phyloP scores from a whole-genome alignment of 1,284 basidiomycete species.

The Gymnopus androsaceus region DNA sequence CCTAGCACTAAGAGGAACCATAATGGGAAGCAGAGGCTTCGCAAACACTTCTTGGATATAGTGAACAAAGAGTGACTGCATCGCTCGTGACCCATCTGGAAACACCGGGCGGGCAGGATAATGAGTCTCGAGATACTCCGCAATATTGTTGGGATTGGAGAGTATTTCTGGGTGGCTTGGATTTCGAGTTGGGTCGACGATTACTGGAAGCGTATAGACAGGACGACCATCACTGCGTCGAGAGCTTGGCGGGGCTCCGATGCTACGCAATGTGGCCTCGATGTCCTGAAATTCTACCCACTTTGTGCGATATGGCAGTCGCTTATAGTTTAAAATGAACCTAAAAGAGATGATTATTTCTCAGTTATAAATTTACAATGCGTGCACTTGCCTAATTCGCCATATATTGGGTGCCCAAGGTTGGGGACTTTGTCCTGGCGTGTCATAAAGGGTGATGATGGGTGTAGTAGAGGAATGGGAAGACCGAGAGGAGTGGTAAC shows the following conservation, averaged over 20 bases:
- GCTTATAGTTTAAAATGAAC: conserved; percentile 72
- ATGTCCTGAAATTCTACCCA: conserved; percentile 73
- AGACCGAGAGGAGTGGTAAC: conserved; percentile 3
- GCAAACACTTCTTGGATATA: conserved; percentile 66
- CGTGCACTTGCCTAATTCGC: conserved; percentile 43
- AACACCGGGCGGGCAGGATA: conserved; percentile 70
- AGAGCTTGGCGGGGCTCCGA: conserved; percentile 60
- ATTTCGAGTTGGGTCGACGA: conserved; percentile 49
- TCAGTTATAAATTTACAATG: background rate
- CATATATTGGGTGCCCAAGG: conserved; percentile 76
- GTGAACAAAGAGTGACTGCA: conserved; percentile 70
- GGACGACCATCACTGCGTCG: conserved; percentile 55
- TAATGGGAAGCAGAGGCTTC: conserved; percentile 67
- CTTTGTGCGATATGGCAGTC: conserved; percentile 62
- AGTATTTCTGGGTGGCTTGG: conserved; percentile 45
- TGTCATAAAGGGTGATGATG: conserved; percentile 65
- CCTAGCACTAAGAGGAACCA: conserved; percentile 67
- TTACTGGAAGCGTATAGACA: conserved; percentile 67
- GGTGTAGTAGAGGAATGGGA: conserved; percentile 30
- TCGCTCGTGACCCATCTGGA: conserved; percentile 65
- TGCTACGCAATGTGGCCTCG: conserved; percentile 55
- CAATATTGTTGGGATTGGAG: conserved; percentile 60
- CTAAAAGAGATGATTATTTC: conserved; percentile 34
- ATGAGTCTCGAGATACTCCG: conserved; percentile 67
- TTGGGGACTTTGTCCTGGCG: conserved; percentile 57